Conservation (phyloP, 805 yeast species). For the Lipomyces lipofer region DNA sequence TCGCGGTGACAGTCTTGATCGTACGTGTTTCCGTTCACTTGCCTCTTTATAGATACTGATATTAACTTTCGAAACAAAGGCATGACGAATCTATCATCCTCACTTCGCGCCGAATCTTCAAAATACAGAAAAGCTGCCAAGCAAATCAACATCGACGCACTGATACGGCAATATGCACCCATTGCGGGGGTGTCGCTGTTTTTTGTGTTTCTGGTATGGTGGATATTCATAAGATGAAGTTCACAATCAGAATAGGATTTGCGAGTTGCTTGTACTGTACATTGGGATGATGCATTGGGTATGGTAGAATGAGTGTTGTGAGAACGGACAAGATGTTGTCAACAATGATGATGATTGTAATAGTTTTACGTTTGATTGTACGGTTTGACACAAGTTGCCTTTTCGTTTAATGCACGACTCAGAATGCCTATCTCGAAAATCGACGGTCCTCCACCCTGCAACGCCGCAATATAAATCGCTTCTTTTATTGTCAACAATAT, state of each 20-base stretch:
- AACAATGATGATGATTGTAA: too few species aligned
- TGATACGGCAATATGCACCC: constrained; percentile 88
- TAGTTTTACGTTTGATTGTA: too few species aligned
- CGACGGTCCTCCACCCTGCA: too few species aligned
- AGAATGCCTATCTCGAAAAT: too few species aligned
- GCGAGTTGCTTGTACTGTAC: not conserved
- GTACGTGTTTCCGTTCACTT: constrained; percentile 15
- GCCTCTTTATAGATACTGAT: not conserved
- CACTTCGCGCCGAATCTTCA: constrained; percentile 75
- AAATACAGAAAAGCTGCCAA: constrained; percentile 89
- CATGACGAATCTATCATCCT: constrained; percentile 86
- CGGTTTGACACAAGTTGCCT: too few species aligned
- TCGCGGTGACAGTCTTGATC: constrained; percentile 90
- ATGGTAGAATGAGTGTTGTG: too few species aligned
- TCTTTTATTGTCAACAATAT: too few species aligned
- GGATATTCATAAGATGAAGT: constrained; percentile 50
- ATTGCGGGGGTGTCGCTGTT: constrained; percentile 67
- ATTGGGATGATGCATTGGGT: too few species aligned
- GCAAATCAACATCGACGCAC: constrained; percentile 83
- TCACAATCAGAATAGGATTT: not conserved
- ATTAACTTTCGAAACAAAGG: too few species aligned
- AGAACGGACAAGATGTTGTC: too few species aligned
- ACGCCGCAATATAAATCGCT: not conserved
- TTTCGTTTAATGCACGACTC: too few species aligned
- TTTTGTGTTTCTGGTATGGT: constrained; percentile 77